A percentile compares a stretch with the other conserved stretches of the same genome.
Evolutionary conservation across 2,329 filamentous ascomycete species (phyloP).

Genomic region (Aspergillus sp.): DNA sequence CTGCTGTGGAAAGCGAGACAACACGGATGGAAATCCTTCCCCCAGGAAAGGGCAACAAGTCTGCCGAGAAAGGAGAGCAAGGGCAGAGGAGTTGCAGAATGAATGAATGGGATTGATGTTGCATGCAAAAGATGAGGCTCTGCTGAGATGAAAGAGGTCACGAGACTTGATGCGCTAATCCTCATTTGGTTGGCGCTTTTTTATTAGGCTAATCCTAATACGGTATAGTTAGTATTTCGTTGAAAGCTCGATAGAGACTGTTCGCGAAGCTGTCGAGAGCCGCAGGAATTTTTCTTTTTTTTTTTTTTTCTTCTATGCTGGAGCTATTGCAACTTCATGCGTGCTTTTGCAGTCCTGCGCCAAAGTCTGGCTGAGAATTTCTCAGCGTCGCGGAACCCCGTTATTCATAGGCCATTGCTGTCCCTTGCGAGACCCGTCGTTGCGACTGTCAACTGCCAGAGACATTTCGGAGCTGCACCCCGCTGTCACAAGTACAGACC

Average conservation of each 20-base stretch:
- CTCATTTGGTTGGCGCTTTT: too few species aligned
- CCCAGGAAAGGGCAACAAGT: not conserved
- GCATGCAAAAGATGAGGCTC: too few species aligned
- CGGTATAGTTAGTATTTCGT: too few species aligned
- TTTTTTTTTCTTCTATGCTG: not conserved
- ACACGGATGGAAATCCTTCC: not conserved
- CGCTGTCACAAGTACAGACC: not conserved
- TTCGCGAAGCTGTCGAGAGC: conserved; percentile 1
- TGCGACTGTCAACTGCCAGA: not conserved
- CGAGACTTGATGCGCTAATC: too few species aligned
- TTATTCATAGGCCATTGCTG: not conserved
- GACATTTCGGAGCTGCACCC: not conserved
- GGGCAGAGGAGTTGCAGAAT: not conserved
- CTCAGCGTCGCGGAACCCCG: not conserved
- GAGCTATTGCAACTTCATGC: conserved; percentile 13
- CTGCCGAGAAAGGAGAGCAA: not conserved
- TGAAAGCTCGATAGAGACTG: not conserved
- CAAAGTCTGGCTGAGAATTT: conserved; percentile 11
- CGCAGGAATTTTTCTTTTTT: conserved; percentile 1
- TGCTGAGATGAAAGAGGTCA: too few species aligned
- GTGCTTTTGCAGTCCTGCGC: conserved; percentile 12
- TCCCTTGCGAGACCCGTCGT: not conserved
- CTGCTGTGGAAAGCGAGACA: not conserved
- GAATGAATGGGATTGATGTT: too few species aligned
- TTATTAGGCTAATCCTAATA: too few species aligned